Percentiles rank a stretch among this genome's conserved stretches.
Evolutionary conservation across 2,329 filamentous ascomycete genomes (phyloP).

Genomic region (Colletotrichum limetticola): DNA sequence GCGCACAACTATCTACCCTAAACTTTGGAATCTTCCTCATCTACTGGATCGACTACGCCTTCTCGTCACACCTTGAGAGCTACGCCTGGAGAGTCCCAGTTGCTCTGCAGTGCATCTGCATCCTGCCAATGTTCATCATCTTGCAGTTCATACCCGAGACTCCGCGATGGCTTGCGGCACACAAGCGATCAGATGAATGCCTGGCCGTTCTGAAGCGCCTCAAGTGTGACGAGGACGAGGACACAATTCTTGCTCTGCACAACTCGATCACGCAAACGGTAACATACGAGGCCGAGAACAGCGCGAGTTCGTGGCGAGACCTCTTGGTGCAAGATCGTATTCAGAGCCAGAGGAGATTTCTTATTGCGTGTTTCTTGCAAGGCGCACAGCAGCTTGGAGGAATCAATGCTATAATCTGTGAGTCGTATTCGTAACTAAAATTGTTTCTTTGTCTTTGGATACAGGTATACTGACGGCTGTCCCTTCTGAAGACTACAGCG

Average conservation of each 20-base stretch:
- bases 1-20: slow-evolving; percentile 58
- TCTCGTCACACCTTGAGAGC: slow-evolving; percentile 44
- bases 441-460: not conserved
- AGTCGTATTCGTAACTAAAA: not conserved
- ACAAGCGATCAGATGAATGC: slow-evolving; percentile 50
- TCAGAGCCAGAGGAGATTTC: slow-evolving; percentile 43
- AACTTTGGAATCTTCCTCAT: slow-evolving; percentile 57
- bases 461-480: not conserved
- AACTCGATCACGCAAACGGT: slow-evolving; percentile 45
- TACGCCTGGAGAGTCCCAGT: slow-evolving; percentile 54
- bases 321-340: slow-evolving; percentile 46
- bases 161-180: slow-evolving; percentile 54
- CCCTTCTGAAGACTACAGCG: slow-evolving; percentile 50
- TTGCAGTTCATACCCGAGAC: slow-evolving; percentile 53
- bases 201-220: slow-evolving; percentile 52
- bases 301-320: slow-evolving; percentile 42
- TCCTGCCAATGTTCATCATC: slow-evolving; percentile 51
- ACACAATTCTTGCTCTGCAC: slow-evolving; percentile 41
- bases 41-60: slow-evolving; percentile 58
- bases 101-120: slow-evolving; percentile 53
- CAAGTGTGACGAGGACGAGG: slow-evolving; percentile 37
- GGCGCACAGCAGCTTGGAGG: slow-evolving; percentile 57
- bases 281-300: slow-evolving; percentile 45
- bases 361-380: slow-evolving; percentile 46
- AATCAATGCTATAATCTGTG: slow-evolving; percentile 60